Conservation (phyloP, 345 rosid genomes). For the Excoecaria cochinchinensis region DNA sequence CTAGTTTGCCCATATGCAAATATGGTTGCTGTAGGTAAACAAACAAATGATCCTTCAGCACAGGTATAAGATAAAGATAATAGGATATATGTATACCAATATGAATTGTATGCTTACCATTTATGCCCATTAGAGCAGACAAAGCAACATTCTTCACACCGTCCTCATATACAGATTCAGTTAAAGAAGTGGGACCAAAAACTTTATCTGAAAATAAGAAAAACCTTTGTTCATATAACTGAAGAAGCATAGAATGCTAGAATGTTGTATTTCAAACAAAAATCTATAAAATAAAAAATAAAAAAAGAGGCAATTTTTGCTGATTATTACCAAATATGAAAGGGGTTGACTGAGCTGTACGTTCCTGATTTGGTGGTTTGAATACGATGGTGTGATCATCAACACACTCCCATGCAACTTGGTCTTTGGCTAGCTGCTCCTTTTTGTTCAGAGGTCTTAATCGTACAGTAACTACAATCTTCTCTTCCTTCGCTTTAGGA, state of each 20-base stretch:
- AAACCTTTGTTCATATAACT: background rate
- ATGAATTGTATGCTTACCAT: conserved; percentile 50
- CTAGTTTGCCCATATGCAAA: conserved; percentile 99
- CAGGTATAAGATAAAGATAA: background rate
- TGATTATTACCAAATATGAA: conserved; percentile 76
- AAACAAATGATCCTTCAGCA: background rate
- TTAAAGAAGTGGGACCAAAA: conserved; percentile 70
- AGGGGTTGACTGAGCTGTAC: conserved; percentile 64
- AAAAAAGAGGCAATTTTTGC: background rate
- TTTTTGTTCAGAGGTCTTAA: conserved; percentile 86
- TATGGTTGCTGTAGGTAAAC: conserved; percentile 69
- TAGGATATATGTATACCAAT: background rate
- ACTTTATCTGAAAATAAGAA: conserved; percentile 69
- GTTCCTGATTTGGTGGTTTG: conserved; percentile 78
- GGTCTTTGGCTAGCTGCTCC: conserved; percentile 85
- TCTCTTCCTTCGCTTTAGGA: conserved; percentile 76
- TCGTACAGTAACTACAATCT: conserved; percentile 92
- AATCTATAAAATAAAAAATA: too few relatives aligned
- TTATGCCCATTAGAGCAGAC: conserved; percentile 94
- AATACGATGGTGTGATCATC: conserved; percentile 79
- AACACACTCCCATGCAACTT: conserved; percentile 89
- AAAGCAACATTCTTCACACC: conserved; percentile 98
- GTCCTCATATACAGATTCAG: conserved; percentile 86
- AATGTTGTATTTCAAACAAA: background rate
- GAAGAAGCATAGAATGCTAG: background rate